Evolutionary conservation across 345 rosid genomes (phyloP).

Genomic region (Eucalyptus polybractea): DNA sequence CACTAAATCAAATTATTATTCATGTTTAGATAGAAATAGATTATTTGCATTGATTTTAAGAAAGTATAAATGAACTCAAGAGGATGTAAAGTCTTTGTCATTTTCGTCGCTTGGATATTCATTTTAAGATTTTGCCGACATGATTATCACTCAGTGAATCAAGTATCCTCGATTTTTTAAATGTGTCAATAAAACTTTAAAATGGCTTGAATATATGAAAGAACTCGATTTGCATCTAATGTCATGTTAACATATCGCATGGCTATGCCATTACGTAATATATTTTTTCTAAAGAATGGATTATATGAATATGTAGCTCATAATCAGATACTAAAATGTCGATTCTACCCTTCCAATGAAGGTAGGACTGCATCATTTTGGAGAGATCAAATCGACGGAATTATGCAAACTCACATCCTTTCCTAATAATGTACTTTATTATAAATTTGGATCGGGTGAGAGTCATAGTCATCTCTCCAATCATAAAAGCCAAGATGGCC

Average conservation of each 20-base stretch:
- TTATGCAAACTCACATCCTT: background rate
- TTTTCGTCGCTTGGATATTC: too few relatives aligned
- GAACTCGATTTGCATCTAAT: fast-evolving
- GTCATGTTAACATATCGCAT: background rate
- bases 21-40: background rate
- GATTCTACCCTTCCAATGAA: background rate
- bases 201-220: background rate
- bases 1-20: background rate
- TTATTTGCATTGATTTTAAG: too few relatives aligned
- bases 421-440: background rate
- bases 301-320: background rate
- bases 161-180: too few relatives aligned
- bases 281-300: background rate
- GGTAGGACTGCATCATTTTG: background rate
- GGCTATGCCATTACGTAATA: background rate
- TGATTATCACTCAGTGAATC: too few relatives aligned
- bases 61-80: background rate
- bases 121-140: too few relatives aligned
- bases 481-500: background rate
- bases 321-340: background rate
- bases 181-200: too few relatives aligned
- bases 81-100: background rate
- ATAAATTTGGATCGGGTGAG: background rate
- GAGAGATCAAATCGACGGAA: background rate
- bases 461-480: background rate